These are phyloP conservation scores for Colletotrichum cordylinicola DNA, from an alignment of 2,329 filamentous ascomycete species.

Conservation along the genomic window DNA sequence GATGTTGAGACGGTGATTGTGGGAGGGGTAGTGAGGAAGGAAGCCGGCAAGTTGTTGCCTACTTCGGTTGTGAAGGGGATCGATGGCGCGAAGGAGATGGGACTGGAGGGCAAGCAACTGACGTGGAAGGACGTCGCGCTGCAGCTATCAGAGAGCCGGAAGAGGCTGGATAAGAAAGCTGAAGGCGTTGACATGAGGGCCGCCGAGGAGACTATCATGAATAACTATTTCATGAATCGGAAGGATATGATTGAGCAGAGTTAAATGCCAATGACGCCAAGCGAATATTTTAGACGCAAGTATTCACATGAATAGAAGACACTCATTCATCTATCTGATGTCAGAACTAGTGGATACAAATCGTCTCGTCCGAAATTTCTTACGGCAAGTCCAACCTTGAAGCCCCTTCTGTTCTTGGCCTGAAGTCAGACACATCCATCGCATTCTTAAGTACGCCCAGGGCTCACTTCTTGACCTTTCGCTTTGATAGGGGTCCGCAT, in stretches of 20 bases:
- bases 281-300: too few relatives aligned
- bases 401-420: too few relatives aligned
- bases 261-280: too few relatives aligned
- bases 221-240: neutral
- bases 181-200: neutral
- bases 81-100: neutral
- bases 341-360: too few relatives aligned
- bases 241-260: neutral
- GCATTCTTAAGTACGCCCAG: too few relatives aligned
- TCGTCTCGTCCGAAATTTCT: too few relatives aligned
- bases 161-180: neutral
- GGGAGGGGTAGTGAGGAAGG: slow-evolving; percentile 44
- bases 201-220: neutral
- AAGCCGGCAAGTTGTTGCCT: slow-evolving; percentile 29
- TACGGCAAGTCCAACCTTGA: too few relatives aligned
- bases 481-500: too few relatives aligned
- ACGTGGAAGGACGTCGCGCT: neutral
- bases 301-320: too few relatives aligned
- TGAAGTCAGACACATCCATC: too few relatives aligned
- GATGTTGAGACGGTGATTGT: slow-evolving; percentile 50
- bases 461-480: too few relatives aligned
- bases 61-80: neutral
- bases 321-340: too few relatives aligned
- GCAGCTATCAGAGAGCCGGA: neutral
- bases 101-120: neutral